A percentile compares a stretch with the other conserved stretches of the same genome.
These are phyloP conservation scores for Avena atlantica DNA, from an alignment of 176 grass and related monocot species.

Conservation along the genomic window DNA sequence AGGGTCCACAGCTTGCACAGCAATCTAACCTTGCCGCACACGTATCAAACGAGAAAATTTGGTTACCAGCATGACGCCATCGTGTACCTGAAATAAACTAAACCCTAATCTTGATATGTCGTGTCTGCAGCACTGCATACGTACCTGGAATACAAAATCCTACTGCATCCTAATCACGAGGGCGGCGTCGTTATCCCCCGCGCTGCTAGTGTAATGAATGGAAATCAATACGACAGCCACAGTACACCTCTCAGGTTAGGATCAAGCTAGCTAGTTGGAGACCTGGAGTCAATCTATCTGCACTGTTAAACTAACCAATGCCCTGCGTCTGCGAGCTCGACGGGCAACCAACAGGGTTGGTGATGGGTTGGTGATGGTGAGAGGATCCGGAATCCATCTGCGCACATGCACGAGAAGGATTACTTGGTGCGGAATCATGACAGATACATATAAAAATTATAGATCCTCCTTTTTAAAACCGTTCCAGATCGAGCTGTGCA, in stretches of 20 bases:
- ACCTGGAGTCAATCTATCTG: no score
- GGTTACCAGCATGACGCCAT: no score
- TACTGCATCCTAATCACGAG: no score
- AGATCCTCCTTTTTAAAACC: neutral
- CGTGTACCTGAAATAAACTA: no score
- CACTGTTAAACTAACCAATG: neutral
- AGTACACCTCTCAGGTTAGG: no score
- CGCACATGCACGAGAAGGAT: neutral
- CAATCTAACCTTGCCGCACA: constrained; percentile 42
- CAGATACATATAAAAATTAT: neutral
- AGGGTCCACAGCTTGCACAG: constrained; percentile 41
- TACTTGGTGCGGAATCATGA: neutral
- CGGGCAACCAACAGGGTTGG: neutral
- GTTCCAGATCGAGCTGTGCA: neutral
- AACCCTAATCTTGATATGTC: no score
- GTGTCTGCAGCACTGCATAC: no score
- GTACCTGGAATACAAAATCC: neutral
- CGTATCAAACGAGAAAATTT: no score
- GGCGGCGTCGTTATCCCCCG: no score
- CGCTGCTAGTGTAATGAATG: neutral
- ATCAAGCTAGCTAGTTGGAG: neutral
- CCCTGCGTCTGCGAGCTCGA: neutral
- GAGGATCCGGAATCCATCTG: neutral
- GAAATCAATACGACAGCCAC: no score
- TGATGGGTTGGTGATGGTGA: neutral